Conservation (phyloP, 1,139 yeast species). For the Yamadazyma sp. region DNA sequence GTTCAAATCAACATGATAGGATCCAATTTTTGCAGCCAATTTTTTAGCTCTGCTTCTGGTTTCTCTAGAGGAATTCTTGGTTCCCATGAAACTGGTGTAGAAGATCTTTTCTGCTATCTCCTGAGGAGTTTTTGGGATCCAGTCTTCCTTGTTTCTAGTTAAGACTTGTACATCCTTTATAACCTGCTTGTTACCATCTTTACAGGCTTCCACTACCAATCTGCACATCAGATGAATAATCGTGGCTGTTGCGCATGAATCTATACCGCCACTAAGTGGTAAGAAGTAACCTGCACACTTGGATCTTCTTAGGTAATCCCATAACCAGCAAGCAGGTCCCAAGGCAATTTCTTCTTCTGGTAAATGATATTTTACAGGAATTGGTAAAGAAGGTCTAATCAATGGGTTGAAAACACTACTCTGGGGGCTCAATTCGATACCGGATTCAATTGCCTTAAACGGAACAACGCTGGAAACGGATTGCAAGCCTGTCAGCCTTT, state of each 20-base stretch:
- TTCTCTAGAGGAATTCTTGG: constrained; percentile 84
- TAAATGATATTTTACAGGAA: constrained; percentile 58
- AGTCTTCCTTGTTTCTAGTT: constrained; percentile 49
- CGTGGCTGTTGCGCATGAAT: constrained; percentile 95
- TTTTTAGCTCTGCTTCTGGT: constrained; percentile 84
- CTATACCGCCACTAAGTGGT: constrained; percentile 96
- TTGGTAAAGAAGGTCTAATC: constrained; percentile 58
- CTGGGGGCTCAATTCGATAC: constrained; percentile 61
- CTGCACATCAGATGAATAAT: constrained; percentile 94
- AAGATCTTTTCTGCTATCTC: constrained; percentile 76
- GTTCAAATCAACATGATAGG: constrained; percentile 87
- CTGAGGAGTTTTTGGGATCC: constrained; percentile 70
- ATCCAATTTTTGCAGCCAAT: constrained; percentile 73
- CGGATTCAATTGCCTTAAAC: constrained; percentile 63
- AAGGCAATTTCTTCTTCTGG: constrained; percentile 96
- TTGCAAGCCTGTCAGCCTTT: constrained; percentile 80
- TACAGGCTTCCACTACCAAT: constrained; percentile 66
- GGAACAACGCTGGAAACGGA: constrained; percentile 50
- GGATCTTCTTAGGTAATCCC: constrained; percentile 95
- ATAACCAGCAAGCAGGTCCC: constrained; percentile 99
- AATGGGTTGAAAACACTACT: constrained; percentile 58
- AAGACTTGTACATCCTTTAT: constrained; percentile 68
- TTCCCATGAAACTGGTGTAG: constrained; percentile 94
- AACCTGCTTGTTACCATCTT: constrained; percentile 70
- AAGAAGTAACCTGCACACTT: constrained; percentile 87